These are phyloP conservation scores for Fusarium palustre DNA, from an alignment of 2,329 filamentous ascomycete species.

Conservation along the genomic window DNA sequence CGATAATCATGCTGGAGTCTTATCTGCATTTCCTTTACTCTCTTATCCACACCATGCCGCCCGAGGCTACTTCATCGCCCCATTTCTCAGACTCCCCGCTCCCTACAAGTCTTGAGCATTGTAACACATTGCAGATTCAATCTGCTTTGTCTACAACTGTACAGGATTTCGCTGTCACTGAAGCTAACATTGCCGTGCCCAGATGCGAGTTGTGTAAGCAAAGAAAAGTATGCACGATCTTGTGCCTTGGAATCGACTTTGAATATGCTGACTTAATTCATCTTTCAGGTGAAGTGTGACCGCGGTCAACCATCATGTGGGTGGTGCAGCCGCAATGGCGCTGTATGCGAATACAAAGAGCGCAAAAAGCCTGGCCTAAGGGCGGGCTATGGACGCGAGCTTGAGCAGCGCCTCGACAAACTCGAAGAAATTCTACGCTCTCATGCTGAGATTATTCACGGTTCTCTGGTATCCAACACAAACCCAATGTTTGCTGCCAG, in stretches of 20 bases:
- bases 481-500: conserved; percentile 53
- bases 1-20: conserved; percentile 37
- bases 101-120: conserved; percentile 25
- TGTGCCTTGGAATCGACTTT: neutral
- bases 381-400: conserved; percentile 77
- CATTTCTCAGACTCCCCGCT: conserved; percentile 33
- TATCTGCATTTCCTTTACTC: conserved; percentile 38
- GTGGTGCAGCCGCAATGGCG: conserved; percentile 74
- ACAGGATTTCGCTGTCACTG: conserved; percentile 31
- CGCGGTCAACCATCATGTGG: conserved; percentile 78
- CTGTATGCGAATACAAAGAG: conserved; percentile 75
- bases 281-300: conserved; percentile 77
- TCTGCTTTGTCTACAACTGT: conserved; percentile 29
- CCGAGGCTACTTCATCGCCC: conserved; percentile 30
- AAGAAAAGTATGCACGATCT: conserved; percentile 70
- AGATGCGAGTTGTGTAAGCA: conserved; percentile 84
- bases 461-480: conserved; percentile 58
- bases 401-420: conserved; percentile 78
- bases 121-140: conserved; percentile 23
- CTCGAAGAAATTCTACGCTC: conserved; percentile 74
- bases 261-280: conserved; percentile 22
- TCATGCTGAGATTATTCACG: conserved; percentile 75
- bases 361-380: conserved; percentile 74
- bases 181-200: conserved; percentile 54
- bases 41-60: conserved; percentile 39